Evolutionary conservation across 257 asterid genomes (phyloP), one percentile per base, ranked within the genome.

Genomic region (Catharanthus roseus): DNA sequence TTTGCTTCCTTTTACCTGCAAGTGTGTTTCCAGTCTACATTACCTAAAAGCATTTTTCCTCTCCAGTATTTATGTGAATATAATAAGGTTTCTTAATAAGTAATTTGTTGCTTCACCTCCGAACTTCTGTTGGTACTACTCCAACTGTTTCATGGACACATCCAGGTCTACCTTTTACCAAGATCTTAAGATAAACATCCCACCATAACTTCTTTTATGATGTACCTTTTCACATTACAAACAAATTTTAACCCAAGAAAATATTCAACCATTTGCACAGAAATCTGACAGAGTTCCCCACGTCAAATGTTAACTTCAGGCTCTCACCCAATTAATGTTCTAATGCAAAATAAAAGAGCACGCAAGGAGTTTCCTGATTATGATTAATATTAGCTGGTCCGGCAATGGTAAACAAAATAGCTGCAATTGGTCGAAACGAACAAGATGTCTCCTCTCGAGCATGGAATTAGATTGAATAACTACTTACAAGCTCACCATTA

Each of bases 211-310:
- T 69, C 23, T 33, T 18, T n/a, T 39, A 31, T 8, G 0, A 33
- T 33, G 19, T 36, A 15, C 21, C 10, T 53, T 53, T 69, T 36
- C 19, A 19, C 1, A 1, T 33, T 24, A 49, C 24, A 47, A 11
- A 10, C 11, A 49, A 49, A 24, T 18, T 31, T 44, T n/a, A 21
- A 18, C 28, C 23, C 23, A 12, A 67, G 26, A 31, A 31, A 68
- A 4, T 47, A 36, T 29, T 7, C 72, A 68, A 44, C n/a, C 69
- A 42, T 44, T 47, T 71, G 60, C 61, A 71, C 57, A 7, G 33
- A 21, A 31, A 28, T 18, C 6, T 5, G 36, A 28, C 7, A 65
- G 13, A 29, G 21, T n/a, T 34, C 51, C 1, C 53, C 12, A 26
- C 10, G 15, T 21, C 49, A 41, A 53, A 29, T 58, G 47, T 36